Evolutionary conservation across 768 basidiomycete species (phyloP), one percentile per base, ranked within the genome.

Genomic region (Macrolepiota albuminosa): DNA sequence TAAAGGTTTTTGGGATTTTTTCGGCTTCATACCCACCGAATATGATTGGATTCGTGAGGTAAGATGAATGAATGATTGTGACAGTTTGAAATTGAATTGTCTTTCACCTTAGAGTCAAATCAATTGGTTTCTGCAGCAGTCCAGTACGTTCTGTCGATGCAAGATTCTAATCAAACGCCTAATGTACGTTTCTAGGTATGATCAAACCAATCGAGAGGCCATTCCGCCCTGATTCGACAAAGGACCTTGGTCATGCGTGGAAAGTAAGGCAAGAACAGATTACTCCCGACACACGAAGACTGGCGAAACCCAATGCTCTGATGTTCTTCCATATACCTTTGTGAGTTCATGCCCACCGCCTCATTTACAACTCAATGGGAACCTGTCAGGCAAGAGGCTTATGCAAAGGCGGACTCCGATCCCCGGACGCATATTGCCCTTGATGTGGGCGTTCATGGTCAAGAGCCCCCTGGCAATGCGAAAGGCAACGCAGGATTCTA

Each of bases 251-350:
- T 6, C 72, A 78, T 53, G 70, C 84, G 51, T 93, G 89, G 90
- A 71, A 57, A 21, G 66, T 73, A 55, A 81, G 89, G 24, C 82
- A 88, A 64, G 83, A 80, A 40, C 89, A 89, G 71, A 67, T 87
- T 51, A 76, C 81, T 0, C 86, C 89, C 0, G 69, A 77, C 52
- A 71, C 73, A 26, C 73, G 75, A 66, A 79, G 77, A 57, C 78
- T 95, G 3, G 92, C 91, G 4, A 98, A 97, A 72, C 96, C 96
- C 1, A 98, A 98, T 67, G 96, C 93, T 0, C 72, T 98, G 65
- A 91, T 93, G 89, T 97, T 96, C 76, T 98, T 97, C 86, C 96
- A 98, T 65, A 98, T 99, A 50, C 96, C 96, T 54, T 69, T 98
- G 88, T 92, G 69, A 24, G 87, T 77, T 34, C 50, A 24, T 50